Conservation (phyloP, 257 asterid genomes). For the Cruciata laevipes region DNA sequence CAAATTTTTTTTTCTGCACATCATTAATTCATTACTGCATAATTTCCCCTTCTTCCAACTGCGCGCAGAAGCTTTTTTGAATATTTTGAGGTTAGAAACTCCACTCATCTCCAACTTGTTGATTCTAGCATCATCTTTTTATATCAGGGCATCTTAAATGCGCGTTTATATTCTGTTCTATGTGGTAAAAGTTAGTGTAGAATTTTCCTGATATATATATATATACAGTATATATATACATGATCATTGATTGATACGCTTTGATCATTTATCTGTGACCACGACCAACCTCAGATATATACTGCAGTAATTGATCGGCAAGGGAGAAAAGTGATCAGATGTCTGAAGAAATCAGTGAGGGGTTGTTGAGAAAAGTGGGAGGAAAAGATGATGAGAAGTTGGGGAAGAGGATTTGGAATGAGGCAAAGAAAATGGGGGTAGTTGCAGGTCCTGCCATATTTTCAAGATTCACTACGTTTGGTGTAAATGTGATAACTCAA, state of each 20-base stretch:
- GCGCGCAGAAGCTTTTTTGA: no score
- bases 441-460: conserved; percentile 51
- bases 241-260: no score
- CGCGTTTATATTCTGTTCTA: no score
- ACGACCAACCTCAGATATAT: not conserved
- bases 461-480: conserved; percentile 40
- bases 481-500: conserved; percentile 38
- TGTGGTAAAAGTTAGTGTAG: no score
- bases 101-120: not conserved
- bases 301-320: not conserved
- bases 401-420: conserved; percentile 26
- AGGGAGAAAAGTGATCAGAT: not conserved
- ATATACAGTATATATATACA: no score
- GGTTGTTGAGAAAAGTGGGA: conserved; percentile 14
- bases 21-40: no score
- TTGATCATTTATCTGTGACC: no score
- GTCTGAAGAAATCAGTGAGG: conserved; percentile 23
- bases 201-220: no score
- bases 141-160: no score
- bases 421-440: conserved; percentile 37
- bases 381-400: not conserved
- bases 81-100: not conserved
- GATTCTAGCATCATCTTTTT: no score
- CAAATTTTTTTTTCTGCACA: no score
- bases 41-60: no score